Conservation (phyloP, 2,329 filamentous ascomycete species). For the Aspergillus arachidicola region DNA sequence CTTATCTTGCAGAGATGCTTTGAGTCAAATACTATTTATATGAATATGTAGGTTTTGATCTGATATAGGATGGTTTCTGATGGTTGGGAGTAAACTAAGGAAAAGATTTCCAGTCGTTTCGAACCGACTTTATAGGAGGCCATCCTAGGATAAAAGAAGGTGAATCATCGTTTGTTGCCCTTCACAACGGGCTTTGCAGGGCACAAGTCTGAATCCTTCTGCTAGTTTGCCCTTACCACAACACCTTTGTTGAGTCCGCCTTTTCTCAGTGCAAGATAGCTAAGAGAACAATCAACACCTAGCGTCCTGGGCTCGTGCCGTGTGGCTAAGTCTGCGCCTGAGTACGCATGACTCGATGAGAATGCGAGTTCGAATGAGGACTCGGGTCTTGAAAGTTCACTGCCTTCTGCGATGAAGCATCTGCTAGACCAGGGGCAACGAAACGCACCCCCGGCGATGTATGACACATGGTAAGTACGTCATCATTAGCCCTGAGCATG, state of each 20-base stretch:
- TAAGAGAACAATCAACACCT: not conserved
- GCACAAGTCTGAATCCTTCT: not conserved
- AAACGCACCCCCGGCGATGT: not conserved
- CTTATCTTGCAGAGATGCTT: not conserved
- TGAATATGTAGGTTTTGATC: not conserved
- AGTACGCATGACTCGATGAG: not conserved
- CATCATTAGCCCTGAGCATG: not conserved
- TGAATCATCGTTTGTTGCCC: not conserved
- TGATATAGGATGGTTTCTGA: not conserved
- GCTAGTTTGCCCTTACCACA: conserved; percentile 1
- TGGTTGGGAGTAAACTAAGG: not conserved
- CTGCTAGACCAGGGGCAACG: not conserved
- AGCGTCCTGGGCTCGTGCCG: not conserved
- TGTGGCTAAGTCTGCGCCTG: not conserved
- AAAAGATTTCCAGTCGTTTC: not conserved
- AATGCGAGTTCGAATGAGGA: not conserved
- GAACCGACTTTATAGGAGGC: not conserved
- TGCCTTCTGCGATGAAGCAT: not conserved
- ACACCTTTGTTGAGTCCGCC: not conserved
- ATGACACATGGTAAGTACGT: not conserved
- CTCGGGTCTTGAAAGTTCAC: not conserved
- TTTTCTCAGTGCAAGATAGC: not conserved
- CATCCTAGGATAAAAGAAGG: not conserved
- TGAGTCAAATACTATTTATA: not conserved
- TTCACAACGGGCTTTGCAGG: not conserved